Evolutionary conservation across 2,329 filamentous ascomycete genomes (phyloP).

Genomic region (Chaetomiaceae sp.): DNA sequence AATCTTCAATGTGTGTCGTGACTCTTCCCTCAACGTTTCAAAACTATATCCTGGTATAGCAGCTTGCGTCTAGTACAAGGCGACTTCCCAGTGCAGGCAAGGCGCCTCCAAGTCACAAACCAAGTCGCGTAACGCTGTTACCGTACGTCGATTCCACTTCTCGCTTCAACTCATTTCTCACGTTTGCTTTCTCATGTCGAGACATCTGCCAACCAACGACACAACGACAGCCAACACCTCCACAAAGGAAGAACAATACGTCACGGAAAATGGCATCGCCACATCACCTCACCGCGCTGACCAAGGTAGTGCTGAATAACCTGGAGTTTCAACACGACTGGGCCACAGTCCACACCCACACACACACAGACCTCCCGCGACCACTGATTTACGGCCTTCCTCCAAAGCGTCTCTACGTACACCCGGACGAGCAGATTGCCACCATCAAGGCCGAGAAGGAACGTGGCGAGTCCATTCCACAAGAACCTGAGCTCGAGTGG

Average conservation of each 20-base stretch:
- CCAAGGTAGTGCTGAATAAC: slow-evolving; percentile 60
- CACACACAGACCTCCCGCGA: slow-evolving; percentile 44
- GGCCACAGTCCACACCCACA: slow-evolving; percentile 54
- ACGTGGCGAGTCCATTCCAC: slow-evolving; percentile 39
- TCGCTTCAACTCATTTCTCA: not conserved
- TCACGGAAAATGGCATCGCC: slow-evolving; percentile 10
- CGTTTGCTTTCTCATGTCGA: not conserved
- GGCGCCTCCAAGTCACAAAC: too few relatives aligned
- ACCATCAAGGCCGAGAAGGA: slow-evolving; percentile 56
- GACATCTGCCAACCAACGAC: not conserved
- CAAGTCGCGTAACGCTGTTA: too few relatives aligned
- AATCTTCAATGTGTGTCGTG: too few relatives aligned
- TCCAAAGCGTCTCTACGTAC: slow-evolving; percentile 66
- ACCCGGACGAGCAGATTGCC: slow-evolving; percentile 76
- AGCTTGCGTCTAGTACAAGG: too few relatives aligned
- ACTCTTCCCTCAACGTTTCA: too few relatives aligned
- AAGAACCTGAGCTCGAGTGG: slow-evolving; percentile 62
- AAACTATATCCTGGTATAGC: too few relatives aligned
- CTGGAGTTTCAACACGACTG: slow-evolving; percentile 71
- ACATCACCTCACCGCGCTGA: slow-evolving; percentile 36
- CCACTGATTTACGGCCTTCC: slow-evolving; percentile 67
- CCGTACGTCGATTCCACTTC: too few relatives aligned
- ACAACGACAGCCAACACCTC: not conserved
- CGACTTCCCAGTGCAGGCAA: too few relatives aligned
- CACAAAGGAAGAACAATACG: not conserved